Evolutionary conservation across 1,284 basidiomycete genomes (phyloP), one percentile per base, ranked within the genome.

Genomic region (Gymnopus androsaceus): DNA sequence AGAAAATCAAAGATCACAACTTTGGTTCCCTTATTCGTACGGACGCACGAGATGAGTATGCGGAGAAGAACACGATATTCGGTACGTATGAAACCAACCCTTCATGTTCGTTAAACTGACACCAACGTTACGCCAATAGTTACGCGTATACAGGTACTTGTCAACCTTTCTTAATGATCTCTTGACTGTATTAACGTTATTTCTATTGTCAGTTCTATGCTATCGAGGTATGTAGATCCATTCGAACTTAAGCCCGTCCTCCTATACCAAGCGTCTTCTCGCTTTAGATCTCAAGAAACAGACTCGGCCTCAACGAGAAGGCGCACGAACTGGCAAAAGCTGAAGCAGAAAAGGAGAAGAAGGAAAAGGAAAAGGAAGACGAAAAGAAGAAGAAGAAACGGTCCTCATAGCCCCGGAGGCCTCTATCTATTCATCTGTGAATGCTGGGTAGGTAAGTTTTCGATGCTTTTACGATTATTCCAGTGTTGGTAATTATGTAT

Each of bases 1-100:
- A 90, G 60, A 88, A 87, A 66, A 77, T 97, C 55, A 89, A 93
- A 68, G 95, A 99, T 66, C 94, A 91, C 77, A 99, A 98, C 80
- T 98, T 98, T 75, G 97, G 97, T 30, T 98, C 94, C 2, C 78
- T 99, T 63, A 90, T 99, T 64, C 86, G 97, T 50, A 88, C 84
- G 53, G 85, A 97, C 68, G 81, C 88, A 34, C 78, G 77, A 48
- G 81, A 85, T 59, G 93, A 96, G 68, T 99, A 99, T 73, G 87
- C 85, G 9, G 91, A 99, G 77, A 84, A 79, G 51, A 99, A 98
- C 77, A 93, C 94, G 12, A 96, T 98, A 59, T 96, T 99, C 67
- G 94, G 95, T 91, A 70, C 62, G 80, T 67, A 1, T 25, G 9
- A 34, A 27, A 34, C 7, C 21, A 17, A 23, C 27, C 49, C 55